Conservation (phyloP, 768 basidiomycete genomes). For the Asterophora lycoperdoides region DNA sequence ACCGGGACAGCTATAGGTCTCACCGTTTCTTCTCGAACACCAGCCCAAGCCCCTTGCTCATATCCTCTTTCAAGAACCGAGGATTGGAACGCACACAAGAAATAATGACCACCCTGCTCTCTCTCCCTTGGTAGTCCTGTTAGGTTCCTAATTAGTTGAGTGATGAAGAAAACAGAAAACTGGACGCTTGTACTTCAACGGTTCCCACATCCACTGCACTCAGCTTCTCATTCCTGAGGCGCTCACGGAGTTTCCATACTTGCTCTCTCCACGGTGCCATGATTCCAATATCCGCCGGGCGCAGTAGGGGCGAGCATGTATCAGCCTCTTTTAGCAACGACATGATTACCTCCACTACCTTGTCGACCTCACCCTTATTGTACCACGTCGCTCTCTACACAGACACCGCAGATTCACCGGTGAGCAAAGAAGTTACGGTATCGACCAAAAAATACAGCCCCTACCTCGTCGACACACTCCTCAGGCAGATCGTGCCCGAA, state of each 20-base stretch:
- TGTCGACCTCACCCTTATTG: conserved; percentile 43
- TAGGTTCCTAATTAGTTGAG: not conserved
- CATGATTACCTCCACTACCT: conserved; percentile 34
- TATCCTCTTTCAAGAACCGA: conserved; percentile 46
- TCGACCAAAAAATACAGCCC: conserved; percentile 1
- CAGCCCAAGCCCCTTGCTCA: conserved; percentile 40
- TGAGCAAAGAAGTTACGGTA: not conserved
- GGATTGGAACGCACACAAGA: conserved; percentile 45
- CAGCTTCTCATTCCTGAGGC: conserved; percentile 36
- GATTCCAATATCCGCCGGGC: conserved; percentile 40
- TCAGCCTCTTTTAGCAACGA: conserved; percentile 35
- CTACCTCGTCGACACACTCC: conserved; percentile 44
- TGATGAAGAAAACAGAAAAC: not conserved
- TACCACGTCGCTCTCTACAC: conserved; percentile 44
- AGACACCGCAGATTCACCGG: not conserved
- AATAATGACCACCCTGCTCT: conserved; percentile 46
- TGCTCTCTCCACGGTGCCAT: conserved; percentile 53
- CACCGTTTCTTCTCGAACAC: conserved; percentile 46
- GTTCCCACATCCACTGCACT: conserved; percentile 47
- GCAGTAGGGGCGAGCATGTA: conserved; percentile 36
- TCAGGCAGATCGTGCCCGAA: conserved; percentile 38
- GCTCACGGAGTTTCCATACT: conserved; percentile 46
- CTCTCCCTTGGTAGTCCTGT: conserved; percentile 49
- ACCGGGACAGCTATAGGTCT: not conserved
- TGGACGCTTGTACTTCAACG: conserved; percentile 35